Conservation (phyloP, 2,329 filamentous ascomycete genomes). For the Venturiaceae sp. region DNA sequence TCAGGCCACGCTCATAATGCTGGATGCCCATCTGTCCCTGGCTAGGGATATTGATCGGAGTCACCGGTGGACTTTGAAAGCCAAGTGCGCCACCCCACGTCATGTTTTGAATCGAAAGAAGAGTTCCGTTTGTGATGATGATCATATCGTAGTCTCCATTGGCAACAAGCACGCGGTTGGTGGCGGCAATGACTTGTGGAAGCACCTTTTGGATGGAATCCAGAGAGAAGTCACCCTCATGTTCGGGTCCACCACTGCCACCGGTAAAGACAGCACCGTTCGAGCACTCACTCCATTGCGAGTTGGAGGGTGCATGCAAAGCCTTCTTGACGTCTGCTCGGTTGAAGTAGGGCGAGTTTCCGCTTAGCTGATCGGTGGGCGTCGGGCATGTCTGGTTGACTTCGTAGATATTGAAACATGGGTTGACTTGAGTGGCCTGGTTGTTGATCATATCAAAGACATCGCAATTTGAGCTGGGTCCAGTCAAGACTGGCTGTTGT, state of each 20-base stretch:
- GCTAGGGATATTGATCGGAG: conserved; percentile 9
- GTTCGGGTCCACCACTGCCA: conserved; percentile 9
- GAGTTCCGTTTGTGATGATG: conserved; percentile 11
- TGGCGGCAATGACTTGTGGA: conserved; percentile 11
- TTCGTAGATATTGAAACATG: conserved; percentile 14
- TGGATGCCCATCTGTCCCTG: conserved; percentile 12
- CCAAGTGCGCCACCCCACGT: conserved; percentile 13
- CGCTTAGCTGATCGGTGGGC: conserved; percentile 12
- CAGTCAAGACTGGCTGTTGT: conserved; percentile 4
- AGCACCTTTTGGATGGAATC: conserved; percentile 13
- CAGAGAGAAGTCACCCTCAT: conserved; percentile 11
- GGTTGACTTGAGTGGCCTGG: conserved; percentile 1
- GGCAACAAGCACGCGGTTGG: conserved; percentile 10
- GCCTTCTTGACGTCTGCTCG: conserved; percentile 13
- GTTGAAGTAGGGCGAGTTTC: conserved; percentile 44
- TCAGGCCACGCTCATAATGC: conserved; percentile 26
- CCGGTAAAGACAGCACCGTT: conserved; percentile 9
- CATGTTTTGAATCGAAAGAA: conserved; percentile 15
- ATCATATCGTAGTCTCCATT: conserved; percentile 10
- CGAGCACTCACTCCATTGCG: conserved; percentile 11
- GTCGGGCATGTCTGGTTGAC: conserved; percentile 12
- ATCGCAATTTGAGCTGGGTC: background rate
- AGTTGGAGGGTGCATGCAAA: conserved; percentile 12
- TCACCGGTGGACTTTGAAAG: conserved; percentile 11
- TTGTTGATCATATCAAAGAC: conserved; percentile 4